Conservation (phyloP, 2,329 filamentous ascomycete genomes). For the Helotiales sp. region DNA sequence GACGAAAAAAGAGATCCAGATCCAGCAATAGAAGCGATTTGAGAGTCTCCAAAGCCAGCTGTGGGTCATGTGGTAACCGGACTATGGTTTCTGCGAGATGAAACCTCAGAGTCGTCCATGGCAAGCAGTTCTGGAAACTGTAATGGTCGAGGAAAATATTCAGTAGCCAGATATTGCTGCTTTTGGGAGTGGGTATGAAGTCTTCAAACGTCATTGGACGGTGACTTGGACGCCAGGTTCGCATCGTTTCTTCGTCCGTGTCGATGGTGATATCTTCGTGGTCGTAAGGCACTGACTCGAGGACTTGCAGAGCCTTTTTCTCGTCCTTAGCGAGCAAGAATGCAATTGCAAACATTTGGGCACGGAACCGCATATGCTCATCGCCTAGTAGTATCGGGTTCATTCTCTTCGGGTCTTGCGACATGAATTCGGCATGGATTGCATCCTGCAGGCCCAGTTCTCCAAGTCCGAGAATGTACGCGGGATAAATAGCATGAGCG, state of each 20-base stretch:
- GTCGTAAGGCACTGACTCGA: conserved; percentile 15
- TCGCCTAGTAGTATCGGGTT: not conserved
- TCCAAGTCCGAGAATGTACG: conserved; percentile 29
- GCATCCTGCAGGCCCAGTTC: conserved; percentile 22
- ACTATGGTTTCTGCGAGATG: not conserved
- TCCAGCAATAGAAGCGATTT: not conserved
- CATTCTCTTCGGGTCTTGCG: conserved; percentile 1
- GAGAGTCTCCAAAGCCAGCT: not conserved
- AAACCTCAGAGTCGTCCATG: not conserved
- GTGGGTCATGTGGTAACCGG: not conserved
- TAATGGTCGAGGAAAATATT: not conserved
- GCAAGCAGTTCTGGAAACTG: not conserved
- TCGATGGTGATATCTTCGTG: not conserved
- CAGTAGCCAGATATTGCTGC: not conserved
- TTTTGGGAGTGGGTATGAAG: not conserved
- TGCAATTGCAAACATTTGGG: conserved; percentile 30
- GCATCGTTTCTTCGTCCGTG: not conserved
- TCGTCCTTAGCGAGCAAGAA: conserved; percentile 27
- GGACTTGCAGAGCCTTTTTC: conserved; percentile 22
- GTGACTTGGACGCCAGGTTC: not conserved
- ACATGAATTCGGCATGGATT: conserved; percentile 26
- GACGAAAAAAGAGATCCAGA: not conserved
- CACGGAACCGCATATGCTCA: conserved; percentile 8
- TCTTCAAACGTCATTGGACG: not conserved
- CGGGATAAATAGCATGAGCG: conserved; percentile 10